Conservation (phyloP, 1,139 yeast genomes). For the Kazachstania sp. region DNA sequence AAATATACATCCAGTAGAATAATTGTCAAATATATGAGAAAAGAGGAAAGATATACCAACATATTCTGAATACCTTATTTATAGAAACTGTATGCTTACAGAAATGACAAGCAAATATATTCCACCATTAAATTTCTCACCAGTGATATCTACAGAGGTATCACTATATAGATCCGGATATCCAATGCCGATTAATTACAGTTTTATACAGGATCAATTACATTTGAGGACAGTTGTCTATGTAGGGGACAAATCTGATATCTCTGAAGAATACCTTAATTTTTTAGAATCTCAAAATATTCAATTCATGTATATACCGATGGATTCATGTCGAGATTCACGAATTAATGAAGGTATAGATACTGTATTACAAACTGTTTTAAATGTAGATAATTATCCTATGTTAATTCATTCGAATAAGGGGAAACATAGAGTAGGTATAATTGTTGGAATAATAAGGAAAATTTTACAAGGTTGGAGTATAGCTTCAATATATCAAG, state of each 20-base stretch:
- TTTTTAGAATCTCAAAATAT: constrained; percentile 47
- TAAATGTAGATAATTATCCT: constrained; percentile 72
- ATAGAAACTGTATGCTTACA: too few species aligned
- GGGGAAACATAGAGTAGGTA: constrained; percentile 93
- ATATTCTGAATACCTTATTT: too few species aligned
- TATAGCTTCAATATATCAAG: constrained; percentile 85
- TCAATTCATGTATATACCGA: constrained; percentile 49
- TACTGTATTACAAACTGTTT: constrained; percentile 52
- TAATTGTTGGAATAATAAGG: constrained; percentile 79
- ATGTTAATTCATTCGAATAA: constrained; percentile 84
- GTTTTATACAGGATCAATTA: constrained; percentile 57
- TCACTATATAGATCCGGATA: constrained; percentile 87
- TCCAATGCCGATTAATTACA: constrained; percentile 79
- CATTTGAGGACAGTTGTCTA: constrained; percentile 72
- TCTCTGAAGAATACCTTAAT: constrained; percentile 57
- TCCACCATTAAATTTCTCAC: constrained; percentile 86
- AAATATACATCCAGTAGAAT: too few species aligned
- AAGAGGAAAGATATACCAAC: background rate
- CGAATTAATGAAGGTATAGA: constrained; percentile 53
- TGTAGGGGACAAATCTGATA: constrained; percentile 66
- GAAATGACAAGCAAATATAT: constrained; percentile 38
- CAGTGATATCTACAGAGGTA: constrained; percentile 57
- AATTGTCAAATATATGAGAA: background rate
- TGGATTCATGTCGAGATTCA: constrained; percentile 71
- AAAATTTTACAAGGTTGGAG: constrained; percentile 89